A percentile compares a stretch with the other conserved stretches of the same genome.
phyloP scores from a whole-genome alignment of 805 yeast species.

The Clavispora santaluciae region DNA sequence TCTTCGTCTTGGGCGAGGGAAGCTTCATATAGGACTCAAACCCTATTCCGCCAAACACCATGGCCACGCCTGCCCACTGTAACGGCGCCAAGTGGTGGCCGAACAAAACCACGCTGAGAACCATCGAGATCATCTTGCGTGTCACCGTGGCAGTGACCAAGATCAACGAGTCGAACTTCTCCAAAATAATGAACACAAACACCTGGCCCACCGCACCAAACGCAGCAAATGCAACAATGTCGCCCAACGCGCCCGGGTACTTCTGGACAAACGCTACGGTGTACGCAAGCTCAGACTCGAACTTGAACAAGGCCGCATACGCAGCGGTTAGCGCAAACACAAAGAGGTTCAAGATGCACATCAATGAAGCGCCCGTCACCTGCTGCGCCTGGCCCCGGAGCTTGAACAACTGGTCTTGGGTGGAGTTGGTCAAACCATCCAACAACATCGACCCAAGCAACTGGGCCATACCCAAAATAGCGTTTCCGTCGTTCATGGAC shows the following conservation, averaged over 20 bases:
- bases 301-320: conserved; percentile 44
- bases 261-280: conserved; percentile 42
- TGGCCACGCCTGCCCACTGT: conserved; percentile 76
- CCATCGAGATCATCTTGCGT: conserved; percentile 93
- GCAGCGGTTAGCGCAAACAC: conserved; percentile 42
- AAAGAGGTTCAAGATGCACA: conserved; percentile 60
- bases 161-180: conserved; percentile 77
- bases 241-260: conserved; percentile 53
- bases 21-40: conserved; percentile 57
- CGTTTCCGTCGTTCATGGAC: conserved; percentile 38
- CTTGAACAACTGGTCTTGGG: conserved; percentile 82
- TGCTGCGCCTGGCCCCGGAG: conserved; percentile 12
- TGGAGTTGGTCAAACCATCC: conserved; percentile 90
- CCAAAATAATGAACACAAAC: conserved; percentile 83
- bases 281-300: conserved; percentile 42
- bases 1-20: background rate
- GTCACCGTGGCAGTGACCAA: conserved; percentile 94
- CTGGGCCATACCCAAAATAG: conserved; percentile 54
- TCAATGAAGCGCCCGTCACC: conserved; percentile 81
- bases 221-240: conserved; percentile 61
- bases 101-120: conserved; percentile 78
- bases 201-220: conserved; percentile 92
- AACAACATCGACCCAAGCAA: conserved; percentile 61
- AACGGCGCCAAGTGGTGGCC: conserved; percentile 61
- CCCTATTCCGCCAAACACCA: conserved; percentile 84